phyloP scores from a whole-genome alignment of 73 alveolate genomes.

The Tetrahymena elliotti region DNA sequence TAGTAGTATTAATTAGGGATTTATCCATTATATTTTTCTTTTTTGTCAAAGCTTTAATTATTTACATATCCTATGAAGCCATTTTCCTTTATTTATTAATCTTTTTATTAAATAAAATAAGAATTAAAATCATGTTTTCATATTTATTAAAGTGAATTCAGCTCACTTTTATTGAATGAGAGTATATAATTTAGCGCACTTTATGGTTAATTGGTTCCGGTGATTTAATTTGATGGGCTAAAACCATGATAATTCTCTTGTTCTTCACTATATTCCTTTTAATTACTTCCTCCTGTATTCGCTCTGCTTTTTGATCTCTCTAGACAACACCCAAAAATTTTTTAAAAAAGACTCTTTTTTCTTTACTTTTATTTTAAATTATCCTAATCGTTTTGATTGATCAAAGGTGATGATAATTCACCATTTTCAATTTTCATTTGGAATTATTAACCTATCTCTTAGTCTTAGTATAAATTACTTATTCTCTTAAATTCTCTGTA shows the following conservation, averaged over 20 bases:
- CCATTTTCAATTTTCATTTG: neutral
- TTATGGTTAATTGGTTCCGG: neutral
- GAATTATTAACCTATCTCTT: neutral
- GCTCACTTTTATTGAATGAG: neutral
- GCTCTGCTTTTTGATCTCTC: neutral
- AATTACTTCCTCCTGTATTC: neutral
- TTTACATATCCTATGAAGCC: neutral
- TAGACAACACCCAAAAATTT: neutral
- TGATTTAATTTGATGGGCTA: neutral
- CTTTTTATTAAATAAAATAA: neutral
- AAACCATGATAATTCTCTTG: neutral
- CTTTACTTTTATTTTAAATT: neutral
- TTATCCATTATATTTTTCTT: neutral
- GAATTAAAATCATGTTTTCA: neutral
- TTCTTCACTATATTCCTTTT: neutral
- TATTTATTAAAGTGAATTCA: neutral
- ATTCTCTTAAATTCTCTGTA: neutral
- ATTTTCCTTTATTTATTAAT: neutral
- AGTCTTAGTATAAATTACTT: neutral
- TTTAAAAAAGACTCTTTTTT: neutral
- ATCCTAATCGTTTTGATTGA: neutral
- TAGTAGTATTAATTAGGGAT: neutral
- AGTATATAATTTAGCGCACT: neutral
- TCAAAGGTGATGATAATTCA: neutral
- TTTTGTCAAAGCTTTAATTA: neutral